phyloP scores from a whole-genome alignment of 371 early-diverging fungal genomes.

The Mucor indicus region DNA sequence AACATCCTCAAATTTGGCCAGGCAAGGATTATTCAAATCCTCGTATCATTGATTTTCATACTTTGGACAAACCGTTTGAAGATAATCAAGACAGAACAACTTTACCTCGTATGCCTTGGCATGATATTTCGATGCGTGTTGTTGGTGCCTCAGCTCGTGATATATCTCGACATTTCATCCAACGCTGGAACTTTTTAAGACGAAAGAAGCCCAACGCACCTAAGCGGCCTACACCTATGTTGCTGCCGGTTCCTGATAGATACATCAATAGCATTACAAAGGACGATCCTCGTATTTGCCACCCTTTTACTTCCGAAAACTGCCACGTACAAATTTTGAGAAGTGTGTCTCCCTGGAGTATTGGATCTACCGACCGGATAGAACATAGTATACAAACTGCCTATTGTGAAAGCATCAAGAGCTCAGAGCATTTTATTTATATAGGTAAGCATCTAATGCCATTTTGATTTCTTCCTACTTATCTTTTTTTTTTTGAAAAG shows the following conservation, averaged over 20 bases:
- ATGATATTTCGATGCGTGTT: slow-evolving; percentile 76
- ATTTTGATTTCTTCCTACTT: neutral
- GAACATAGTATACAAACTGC: slow-evolving; percentile 78
- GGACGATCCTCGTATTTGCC: slow-evolving; percentile 12
- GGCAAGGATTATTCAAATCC: slow-evolving; percentile 91
- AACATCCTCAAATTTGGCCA: slow-evolving; percentile 53
- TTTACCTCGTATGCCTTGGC: slow-evolving; percentile 92
- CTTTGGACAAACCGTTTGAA: slow-evolving; percentile 48
- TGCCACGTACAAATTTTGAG: slow-evolving; percentile 65
- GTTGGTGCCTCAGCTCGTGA: slow-evolving; percentile 64
- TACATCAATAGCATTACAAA: slow-evolving; percentile 9
- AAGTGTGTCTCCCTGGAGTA: slow-evolving; percentile 63
- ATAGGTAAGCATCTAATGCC: slow-evolving; percentile 46
- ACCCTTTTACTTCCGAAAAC: slow-evolving; percentile 26
- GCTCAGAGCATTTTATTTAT: slow-evolving; percentile 82
- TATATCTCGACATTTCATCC: slow-evolving; percentile 82
- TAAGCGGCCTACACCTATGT: slow-evolving; percentile 52
- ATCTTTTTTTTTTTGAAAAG: slow-evolving; percentile 10
- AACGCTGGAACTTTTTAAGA: slow-evolving; percentile 86
- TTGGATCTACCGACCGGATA: slow-evolving; percentile 41
- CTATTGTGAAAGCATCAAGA: slow-evolving; percentile 67
- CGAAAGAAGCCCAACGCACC: slow-evolving; percentile 50
- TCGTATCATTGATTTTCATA: slow-evolving; percentile 80
- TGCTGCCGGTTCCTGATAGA: slow-evolving; percentile 69
- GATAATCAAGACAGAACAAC: slow-evolving; percentile 29